Base-by-base conservation (phyloP, 2,329 filamentous ascomycete genomes). In the Aspergillus awamori region DNA sequence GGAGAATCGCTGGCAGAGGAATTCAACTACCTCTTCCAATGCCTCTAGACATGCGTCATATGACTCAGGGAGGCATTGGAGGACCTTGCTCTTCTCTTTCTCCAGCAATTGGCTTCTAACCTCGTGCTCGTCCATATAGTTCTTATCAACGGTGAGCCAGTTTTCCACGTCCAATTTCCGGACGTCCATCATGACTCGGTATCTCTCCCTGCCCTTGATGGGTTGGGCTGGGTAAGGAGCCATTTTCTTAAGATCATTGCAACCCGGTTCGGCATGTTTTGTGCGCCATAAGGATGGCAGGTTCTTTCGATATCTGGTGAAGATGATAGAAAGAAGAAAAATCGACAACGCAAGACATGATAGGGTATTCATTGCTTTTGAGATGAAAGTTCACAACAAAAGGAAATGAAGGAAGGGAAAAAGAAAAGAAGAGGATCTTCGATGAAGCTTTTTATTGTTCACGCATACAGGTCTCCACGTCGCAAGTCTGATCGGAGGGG, bases 71-170 rank as follows among this genome's bases (percentile, higher is more conserved):
- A 80, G 73, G 22, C 77, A 77, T 62, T 81, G 78, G 0, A 84
- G 65, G 15, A 84, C 82, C 28, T 81, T 75, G 2, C 69, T 57
- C 24, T 71, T 74, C 53, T 76, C 72, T 3, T 71, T 74, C 1
- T 68, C 60, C 2, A 85, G 72, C 36, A 84, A 71, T 15, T 73
- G 62, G 2, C 72, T 67, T 8, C 82, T 78, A 8, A 82, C 73
- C 2, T 67, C 62, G 63, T 82, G 79, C 63, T 81, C 78, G 11
- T 76, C 70, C 53, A 76, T 71, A 62, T 83, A 83, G 28, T 76
- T 75, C 11, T 77, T 74, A 63, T 84, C 81, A 52, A 84, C 68
- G 0, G 75, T 79, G 11, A 84, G 74, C 83, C 82, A 84, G 59
- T 82, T 80, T 20, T 72, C 67, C 22, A 69, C 65, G 39, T 81